Percentiles rank a stretch among this genome's conserved stretches.
These are phyloP conservation scores for Aspergillus glaucus DNA, from an alignment of 2,329 filamentous ascomycete genomes.

Conservation along the genomic window DNA sequence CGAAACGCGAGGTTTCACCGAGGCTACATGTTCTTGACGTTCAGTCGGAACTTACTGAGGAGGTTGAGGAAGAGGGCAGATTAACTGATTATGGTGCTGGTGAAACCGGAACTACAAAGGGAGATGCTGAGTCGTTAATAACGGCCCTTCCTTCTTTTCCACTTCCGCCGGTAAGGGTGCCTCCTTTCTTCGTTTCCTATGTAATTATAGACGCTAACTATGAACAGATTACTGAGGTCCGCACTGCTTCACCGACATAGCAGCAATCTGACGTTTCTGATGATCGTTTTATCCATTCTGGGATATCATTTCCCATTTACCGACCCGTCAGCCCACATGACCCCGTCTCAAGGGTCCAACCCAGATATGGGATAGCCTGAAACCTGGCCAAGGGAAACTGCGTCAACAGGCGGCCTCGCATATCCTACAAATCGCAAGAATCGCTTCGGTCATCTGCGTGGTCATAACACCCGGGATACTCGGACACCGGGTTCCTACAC, in stretches of 20 bases:
- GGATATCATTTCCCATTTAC: no score
- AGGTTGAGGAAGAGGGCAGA: constrained; percentile 10
- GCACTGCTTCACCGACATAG: neutral
- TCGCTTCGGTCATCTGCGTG: no score
- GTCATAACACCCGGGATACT: no score
- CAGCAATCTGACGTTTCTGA: no score
- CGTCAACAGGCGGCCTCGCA: no score
- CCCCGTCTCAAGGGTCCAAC: no score
- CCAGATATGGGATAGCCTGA: no score
- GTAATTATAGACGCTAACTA: neutral
- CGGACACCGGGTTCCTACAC: no score
- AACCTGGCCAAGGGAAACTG: no score
- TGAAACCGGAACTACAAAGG: constrained; percentile 3
- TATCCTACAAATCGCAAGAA: no score
- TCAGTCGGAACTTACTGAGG: constrained; percentile 18
- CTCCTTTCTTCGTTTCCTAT: neutral
- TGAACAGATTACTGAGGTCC: neutral
- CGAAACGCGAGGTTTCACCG: constrained; percentile 20
- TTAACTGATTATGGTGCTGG: constrained; percentile 1
- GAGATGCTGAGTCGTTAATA: constrained; percentile 15
- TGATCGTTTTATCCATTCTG: no score
- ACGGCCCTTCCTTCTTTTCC: constrained; percentile 23
- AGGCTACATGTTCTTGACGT: constrained; percentile 27
- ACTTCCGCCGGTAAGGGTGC: constrained; percentile 1
- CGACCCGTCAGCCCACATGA: no score